phyloP scores from a whole-genome alignment of 2,329 filamentous ascomycete genomes.

The Cercospora berteroae region DNA sequence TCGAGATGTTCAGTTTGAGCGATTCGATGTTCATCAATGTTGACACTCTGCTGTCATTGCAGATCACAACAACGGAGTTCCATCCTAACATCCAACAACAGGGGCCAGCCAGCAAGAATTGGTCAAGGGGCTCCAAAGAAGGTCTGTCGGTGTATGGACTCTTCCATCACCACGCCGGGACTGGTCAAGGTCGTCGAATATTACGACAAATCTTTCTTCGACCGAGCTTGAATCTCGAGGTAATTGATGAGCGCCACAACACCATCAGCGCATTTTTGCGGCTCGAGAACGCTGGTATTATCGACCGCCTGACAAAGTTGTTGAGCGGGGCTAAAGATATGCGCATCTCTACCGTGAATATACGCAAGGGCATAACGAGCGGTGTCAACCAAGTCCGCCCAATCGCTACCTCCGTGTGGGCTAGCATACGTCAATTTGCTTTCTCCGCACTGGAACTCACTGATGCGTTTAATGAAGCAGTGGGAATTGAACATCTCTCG shows the following conservation, averaged over 20 bases:
- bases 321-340: conserved; percentile 76
- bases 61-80: conserved; percentile 78
- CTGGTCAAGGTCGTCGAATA: conserved; percentile 71
- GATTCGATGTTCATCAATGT: conserved; percentile 72
- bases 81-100: conserved; percentile 80
- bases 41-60: conserved; percentile 77
- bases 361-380: conserved; percentile 72
- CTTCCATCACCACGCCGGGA: conserved; percentile 71
- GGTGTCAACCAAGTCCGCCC: conserved; percentile 57
- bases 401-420: conserved; percentile 62
- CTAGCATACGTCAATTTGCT: conserved; percentile 69
- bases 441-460: conserved; percentile 68
- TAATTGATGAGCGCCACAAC: conserved; percentile 70
- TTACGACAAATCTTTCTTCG: conserved; percentile 80
- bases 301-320: conserved; percentile 58
- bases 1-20: conserved; percentile 73
- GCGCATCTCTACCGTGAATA: conserved; percentile 62
- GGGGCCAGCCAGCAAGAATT: conserved; percentile 60
- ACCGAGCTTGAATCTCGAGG: conserved; percentile 65
- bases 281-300: conserved; percentile 61
- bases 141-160: conserved; percentile 80
- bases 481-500: conserved; percentile 52
- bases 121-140: conserved; percentile 65
- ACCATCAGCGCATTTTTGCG: conserved; percentile 66
- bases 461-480: conserved; percentile 60